Base-by-base conservation (phyloP, 2,329 filamentous ascomycete genomes). In the Verticillium dahliae region DNA sequence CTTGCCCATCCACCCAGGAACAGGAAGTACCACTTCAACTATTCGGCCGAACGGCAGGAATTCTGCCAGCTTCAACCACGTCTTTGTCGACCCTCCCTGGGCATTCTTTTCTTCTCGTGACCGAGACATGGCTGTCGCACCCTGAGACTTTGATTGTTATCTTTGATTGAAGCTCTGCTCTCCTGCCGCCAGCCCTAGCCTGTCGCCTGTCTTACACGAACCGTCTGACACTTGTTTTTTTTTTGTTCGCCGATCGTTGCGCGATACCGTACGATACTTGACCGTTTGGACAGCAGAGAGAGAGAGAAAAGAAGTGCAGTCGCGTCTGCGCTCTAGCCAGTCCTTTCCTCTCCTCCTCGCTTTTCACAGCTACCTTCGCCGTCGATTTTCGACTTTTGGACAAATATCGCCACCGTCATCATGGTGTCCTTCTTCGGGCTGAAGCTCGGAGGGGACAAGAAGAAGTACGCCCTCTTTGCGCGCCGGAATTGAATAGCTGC, bases 361-460 rank as follows among this genome's bases (percentile, higher is more conserved):
- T 31, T 3, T 31, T 6, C 6, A 1, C n/a, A 14, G 9, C 31
- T 56, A 34, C 54, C 9, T 56, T 34, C 54, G 54, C 54, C 18
- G 1, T 11, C 14, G 39, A 15, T n/a, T 14, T 14, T 52, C 18
- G 18, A 52, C 45, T 52, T n/a, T 52, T 10, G 4, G 18, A 22
- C 45, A 9, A 15, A 15, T 9, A 27, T 31, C 45, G 18, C 6
- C 11, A 27, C 55, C 61, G 58, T 61, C 34, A 72, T 15, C 56
- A 85, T 86, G 84, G 83, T 85, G 27, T 85, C 84, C 2, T 83
- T 86, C 65, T 85, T 85, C 65, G 82, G 83, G 58, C 73, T 86
- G 69, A 84, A 80, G 69, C 75, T 85, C 63, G 81, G 82, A 58
- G 76, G 77, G 66, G 81, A 82, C 64, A 85, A 80, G 74, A 85